Percentiles rank a stretch among this genome's conserved stretches.
These are phyloP conservation scores for Globisporangium heterothallicum DNA, from an alignment of 352 stramenopile species.

Conservation along the genomic window DNA sequence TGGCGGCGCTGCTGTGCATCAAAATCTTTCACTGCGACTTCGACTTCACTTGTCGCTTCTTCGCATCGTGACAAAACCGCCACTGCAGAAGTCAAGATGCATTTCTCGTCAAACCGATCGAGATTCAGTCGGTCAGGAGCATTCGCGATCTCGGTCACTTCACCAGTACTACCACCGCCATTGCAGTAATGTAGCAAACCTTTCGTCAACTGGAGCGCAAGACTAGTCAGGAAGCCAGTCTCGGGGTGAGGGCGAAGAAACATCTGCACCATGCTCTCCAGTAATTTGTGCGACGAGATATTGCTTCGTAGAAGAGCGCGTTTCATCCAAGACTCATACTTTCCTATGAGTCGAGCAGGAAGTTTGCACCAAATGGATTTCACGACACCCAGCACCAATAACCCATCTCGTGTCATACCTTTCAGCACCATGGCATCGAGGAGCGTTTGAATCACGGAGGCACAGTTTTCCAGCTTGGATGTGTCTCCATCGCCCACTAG, in stretches of 20 bases:
- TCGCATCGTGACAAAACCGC: slow-evolving; percentile 29
- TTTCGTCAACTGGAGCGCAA: slow-evolving; percentile 27
- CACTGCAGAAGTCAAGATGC: slow-evolving; percentile 25
- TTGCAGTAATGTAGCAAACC: slow-evolving; percentile 32
- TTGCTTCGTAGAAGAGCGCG: slow-evolving; percentile 10
- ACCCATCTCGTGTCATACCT: slow-evolving; percentile 10
- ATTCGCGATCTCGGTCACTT: slow-evolving; percentile 6
- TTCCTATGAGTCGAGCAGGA: slow-evolving; percentile 6
- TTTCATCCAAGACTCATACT: slow-evolving; percentile 28
- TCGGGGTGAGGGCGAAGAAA: slow-evolving; percentile 27
- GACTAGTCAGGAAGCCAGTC: slow-evolving; percentile 12
- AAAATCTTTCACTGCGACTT: slow-evolving; percentile 28
- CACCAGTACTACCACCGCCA: slow-evolving; percentile 13
- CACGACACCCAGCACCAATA: slow-evolving; percentile 12
- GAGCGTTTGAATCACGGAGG: slow-evolving; percentile 17
- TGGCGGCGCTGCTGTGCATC: slow-evolving; percentile 30
- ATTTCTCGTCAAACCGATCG: slow-evolving; percentile 23
- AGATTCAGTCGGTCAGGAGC: slow-evolving; percentile 17
- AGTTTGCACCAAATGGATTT: slow-evolving; percentile 19
- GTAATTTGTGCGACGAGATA: slow-evolving; percentile 18
- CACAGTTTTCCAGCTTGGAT: slow-evolving; percentile 21
- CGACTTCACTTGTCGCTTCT: slow-evolving; percentile 22
- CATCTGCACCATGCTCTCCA: slow-evolving; percentile 27
- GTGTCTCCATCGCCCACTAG: slow-evolving; percentile 8
- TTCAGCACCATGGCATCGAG: slow-evolving; percentile 17